Conservation (phyloP, 257 asterid species). For the Jasminum sambac region DNA sequence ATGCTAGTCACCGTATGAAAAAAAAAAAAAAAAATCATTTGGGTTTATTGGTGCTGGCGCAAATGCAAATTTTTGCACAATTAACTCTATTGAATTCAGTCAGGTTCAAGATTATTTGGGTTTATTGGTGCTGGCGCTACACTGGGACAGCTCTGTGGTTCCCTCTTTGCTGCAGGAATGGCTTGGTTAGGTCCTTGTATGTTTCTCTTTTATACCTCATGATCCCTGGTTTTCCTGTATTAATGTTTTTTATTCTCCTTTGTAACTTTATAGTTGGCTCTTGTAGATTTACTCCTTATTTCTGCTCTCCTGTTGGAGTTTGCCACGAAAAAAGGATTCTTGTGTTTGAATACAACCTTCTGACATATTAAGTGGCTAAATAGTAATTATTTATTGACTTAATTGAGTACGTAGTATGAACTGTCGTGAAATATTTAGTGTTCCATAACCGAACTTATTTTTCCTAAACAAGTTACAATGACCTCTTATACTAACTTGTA, state of each 20-base stretch:
- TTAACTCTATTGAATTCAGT: conserved; percentile 67
- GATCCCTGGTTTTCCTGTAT: no score
- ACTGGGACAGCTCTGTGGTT: conserved; percentile 95
- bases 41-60: no score
- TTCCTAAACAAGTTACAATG: no score
- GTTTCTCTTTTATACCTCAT: conserved; percentile 29
- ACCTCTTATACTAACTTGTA: no score
- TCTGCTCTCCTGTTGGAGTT: conserved; percentile 93
- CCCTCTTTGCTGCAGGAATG: conserved; percentile 89
- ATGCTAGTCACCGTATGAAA: background rate
- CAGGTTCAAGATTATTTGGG: conserved; percentile 99
- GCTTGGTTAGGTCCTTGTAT: conserved; percentile 99
- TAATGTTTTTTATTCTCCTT: conserved; percentile 1
- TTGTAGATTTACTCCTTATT: conserved; percentile 85
- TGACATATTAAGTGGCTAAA: no score
- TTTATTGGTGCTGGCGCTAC: conserved; percentile 99
- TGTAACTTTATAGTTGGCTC: conserved; percentile 26
- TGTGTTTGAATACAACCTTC: no score
- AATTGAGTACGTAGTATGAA: no score
- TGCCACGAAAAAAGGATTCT: no score
- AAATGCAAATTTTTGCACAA: conserved; percentile 26
- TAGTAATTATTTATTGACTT: no score
- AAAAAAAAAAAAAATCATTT: no score
- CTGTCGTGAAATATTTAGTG: no score
- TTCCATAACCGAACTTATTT: no score